Base-by-base conservation (phyloP, 139 green algal genomes). In the Marvania coccoides region DNA sequence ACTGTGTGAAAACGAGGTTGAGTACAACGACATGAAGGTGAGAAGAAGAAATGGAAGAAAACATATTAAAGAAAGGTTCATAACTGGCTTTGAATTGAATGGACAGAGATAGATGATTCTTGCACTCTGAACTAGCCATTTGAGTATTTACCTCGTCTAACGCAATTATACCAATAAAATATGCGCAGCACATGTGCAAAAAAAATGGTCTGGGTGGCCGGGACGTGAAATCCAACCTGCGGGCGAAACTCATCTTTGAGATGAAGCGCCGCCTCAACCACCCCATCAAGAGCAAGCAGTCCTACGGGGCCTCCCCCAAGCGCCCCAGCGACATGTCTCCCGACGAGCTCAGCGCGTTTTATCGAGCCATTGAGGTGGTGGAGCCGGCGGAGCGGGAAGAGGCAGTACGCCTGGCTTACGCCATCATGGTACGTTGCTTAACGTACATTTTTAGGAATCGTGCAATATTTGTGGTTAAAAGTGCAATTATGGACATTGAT, bases 21-120 rank as follows among this genome's bases (percentile, higher is more conserved):
- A 77, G 5, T 77, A 77, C 37, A 61, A 61, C 42, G 71, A 77
- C n/a, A 38, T 73, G 31, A 77, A 76, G 69, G 69, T 71, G 12
- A 7, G 30, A 10, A 28, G 29, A n/a, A n/a, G n/a, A n/a, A n/a
- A n/a, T n/a, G n/a, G n/a, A n/a, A n/a, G n/a, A n/a, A n/a, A n/a
- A n/a, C n/a, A n/a, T n/a, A n/a, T n/a, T n/a, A n/a, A n/a, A n/a
- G n/a, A n/a, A n/a, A n/a, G 31, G 26, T 47, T 59, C 9, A 9
- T 51, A 14, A 29, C 23, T 64, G 26, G 19, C 34, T 51, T 51
- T 51, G 19, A 19, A 51, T 51, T 51, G 19, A 19, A 51, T 51
- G 19, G 42, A 19, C n/a, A n/a, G n/a, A n/a, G n/a, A n/a, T n/a
- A n/a, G n/a, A n/a, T n/a, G n/a, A n/a, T n/a, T n/a, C n/a, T n/a